Conservation (phyloP, 106 monocot species). For the Posidonia australis region DNA sequence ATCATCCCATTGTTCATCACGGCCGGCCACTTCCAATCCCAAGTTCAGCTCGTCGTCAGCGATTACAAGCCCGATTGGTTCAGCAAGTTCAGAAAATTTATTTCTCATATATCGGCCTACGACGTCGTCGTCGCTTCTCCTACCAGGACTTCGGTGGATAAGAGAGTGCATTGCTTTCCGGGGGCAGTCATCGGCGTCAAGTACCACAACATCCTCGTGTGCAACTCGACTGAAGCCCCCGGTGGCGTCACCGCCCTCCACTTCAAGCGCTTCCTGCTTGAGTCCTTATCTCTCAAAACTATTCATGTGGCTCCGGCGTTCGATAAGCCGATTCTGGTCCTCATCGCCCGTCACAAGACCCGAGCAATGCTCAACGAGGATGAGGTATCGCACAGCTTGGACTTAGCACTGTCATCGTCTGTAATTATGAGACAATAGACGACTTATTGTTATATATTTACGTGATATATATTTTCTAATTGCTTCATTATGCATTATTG, state of each 20-base stretch:
- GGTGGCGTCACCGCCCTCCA: constrained; percentile 16
- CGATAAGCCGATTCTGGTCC: constrained; percentile 27
- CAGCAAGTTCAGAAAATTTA: constrained; percentile 20
- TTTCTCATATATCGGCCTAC: constrained; percentile 13
- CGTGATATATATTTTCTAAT: too few relatives aligned
- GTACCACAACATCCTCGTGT: constrained; percentile 29
- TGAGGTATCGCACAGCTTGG: constrained; percentile 15
- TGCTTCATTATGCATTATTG: too few relatives aligned
- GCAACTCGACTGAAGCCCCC: constrained; percentile 19
- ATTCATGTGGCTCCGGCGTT: background rate
- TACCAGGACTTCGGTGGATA: background rate
- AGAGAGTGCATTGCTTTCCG: constrained; percentile 40
- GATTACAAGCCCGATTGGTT: constrained; percentile 22
- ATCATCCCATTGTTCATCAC: constrained; percentile 39
- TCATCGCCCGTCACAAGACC: constrained; percentile 33
- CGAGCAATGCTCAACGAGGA: constrained; percentile 44
- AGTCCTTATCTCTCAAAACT: background rate
- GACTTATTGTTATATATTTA: too few relatives aligned
- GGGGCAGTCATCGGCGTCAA: constrained; percentile 34
- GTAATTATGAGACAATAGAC: too few relatives aligned
- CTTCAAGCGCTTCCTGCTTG: constrained; percentile 25
- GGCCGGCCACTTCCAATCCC: constrained; percentile 13
- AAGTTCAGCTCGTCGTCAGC: constrained; percentile 16
- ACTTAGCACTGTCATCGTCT: too few relatives aligned
- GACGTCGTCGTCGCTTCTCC: background rate